Percentiles rank a stretch among this genome's conserved stretches.
These are phyloP conservation scores for Cerioporus squamosus DNA, from an alignment of 1,284 basidiomycete genomes.

Conservation along the genomic window DNA sequence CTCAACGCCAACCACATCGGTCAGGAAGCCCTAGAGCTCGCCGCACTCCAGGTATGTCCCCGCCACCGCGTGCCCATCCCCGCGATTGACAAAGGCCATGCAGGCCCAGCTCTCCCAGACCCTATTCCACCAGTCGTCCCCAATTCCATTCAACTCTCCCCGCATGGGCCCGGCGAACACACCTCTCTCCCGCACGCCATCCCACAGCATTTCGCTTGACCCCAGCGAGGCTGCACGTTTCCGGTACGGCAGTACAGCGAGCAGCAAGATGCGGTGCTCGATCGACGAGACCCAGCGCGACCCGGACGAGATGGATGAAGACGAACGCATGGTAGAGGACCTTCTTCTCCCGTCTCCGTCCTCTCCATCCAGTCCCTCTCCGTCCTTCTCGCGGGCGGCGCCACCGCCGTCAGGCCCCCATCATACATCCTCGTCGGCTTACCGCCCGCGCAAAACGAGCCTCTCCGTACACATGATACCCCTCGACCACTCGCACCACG, in stretches of 20 bases:
- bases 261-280: conserved; percentile 25
- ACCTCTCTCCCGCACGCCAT: conserved; percentile 60
- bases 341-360: conserved; percentile 61
- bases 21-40: conserved; percentile 76
- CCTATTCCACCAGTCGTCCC: conserved; percentile 48
- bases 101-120: conserved; percentile 72
- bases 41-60: conserved; percentile 62
- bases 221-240: conserved; percentile 34
- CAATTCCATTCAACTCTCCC: conserved; percentile 25
- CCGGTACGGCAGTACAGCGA: conserved; percentile 36
- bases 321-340: conserved; percentile 74
- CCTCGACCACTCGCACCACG: conserved; percentile 28
- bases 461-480: conserved; percentile 30
- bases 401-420: conserved; percentile 27
- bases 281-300: conserved; percentile 29
- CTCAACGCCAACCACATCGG: conserved; percentile 72
- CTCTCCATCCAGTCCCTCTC: conserved; percentile 35
- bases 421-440: conserved; percentile 19
- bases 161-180: conserved; percentile 59
- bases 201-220: conserved; percentile 52
- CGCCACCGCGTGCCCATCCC: conserved; percentile 5
- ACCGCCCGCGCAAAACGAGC: conserved; percentile 32
- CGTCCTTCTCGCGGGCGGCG: conserved; percentile 28
- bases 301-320: conserved; percentile 50
- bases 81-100: not conserved